These are phyloP conservation scores for Boletellus deceptivus DNA, from an alignment of 1,284 basidiomycete species.

Conservation along the genomic window DNA sequence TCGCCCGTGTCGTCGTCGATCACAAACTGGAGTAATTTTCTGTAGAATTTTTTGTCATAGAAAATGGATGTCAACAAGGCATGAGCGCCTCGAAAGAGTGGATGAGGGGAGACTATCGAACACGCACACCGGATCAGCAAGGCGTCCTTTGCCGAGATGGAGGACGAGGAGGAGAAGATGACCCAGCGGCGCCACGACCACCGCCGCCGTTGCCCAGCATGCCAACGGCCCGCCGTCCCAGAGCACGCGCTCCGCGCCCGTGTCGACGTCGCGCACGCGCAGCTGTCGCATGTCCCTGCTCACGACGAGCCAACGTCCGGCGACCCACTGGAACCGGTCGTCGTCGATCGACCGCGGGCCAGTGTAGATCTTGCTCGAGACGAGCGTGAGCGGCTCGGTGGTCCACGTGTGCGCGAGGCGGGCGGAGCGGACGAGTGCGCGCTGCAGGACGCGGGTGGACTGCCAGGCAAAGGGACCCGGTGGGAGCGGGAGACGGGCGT, in stretches of 20 bases:
- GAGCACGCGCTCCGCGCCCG: conserved; percentile 10
- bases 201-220: conserved; percentile 12
- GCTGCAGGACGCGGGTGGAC: conserved; percentile 15
- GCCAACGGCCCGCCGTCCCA: conserved; percentile 15
- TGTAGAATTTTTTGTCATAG: too few species aligned
- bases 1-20: conserved; percentile 19
- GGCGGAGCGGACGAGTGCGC: conserved; percentile 15
- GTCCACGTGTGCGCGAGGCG: conserved; percentile 18
- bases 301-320: conserved; percentile 19
- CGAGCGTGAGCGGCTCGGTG: conserved; percentile 6
- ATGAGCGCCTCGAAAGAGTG: too few species aligned
- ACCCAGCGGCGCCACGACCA: conserved; percentile 6
- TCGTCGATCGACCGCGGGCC: conserved; percentile 4
- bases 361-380: conserved; percentile 5
- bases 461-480: conserved; percentile 21
- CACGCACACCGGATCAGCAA: conserved; percentile 21
- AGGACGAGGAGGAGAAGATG: conserved; percentile 20
- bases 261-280: conserved; percentile 15
- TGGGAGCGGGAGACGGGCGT: conserved; percentile 14
- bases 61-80: too few species aligned
- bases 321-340: conserved; percentile 14
- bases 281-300: conserved; percentile 14
- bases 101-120: too few species aligned
- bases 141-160: conserved; percentile 10
- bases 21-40: conserved; percentile 17